Evolutionary conservation across 805 yeast species (phyloP).

Genomic region (Ogataea corticis): DNA sequence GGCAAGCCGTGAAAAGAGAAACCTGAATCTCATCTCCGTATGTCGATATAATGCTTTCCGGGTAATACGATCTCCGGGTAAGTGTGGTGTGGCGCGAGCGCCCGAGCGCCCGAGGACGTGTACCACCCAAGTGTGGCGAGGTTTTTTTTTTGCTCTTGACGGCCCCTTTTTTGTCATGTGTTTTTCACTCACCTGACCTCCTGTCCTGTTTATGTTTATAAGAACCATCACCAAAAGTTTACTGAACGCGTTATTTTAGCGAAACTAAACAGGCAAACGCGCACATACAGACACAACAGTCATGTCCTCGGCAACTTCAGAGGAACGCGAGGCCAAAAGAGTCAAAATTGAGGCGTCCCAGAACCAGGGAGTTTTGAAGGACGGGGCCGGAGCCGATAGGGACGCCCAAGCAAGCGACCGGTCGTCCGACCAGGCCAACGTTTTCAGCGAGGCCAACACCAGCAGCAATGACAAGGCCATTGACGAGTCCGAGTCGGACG

Average conservation of each 20-base stretch:
- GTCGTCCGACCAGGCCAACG: too few species aligned
- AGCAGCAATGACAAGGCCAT: neutral
- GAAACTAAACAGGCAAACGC: too few species aligned
- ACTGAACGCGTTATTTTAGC: too few species aligned
- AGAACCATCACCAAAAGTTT: too few species aligned
- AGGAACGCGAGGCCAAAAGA: slow-evolving; percentile 14
- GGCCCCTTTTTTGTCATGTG: slow-evolving; percentile 18
- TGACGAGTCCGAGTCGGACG: neutral
- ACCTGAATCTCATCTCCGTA: too few species aligned
- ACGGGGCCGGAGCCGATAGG: too few species aligned
- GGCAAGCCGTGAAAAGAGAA: neutral
- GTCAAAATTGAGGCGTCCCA: slow-evolving; percentile 13
- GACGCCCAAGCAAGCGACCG: too few species aligned
- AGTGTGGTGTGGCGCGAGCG: too few species aligned
- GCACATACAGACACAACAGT: neutral
- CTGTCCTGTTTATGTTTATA: neutral
- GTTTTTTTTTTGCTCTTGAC: neutral
- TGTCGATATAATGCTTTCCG: too few species aligned
- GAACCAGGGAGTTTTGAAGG: neutral
- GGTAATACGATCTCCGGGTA: too few species aligned
- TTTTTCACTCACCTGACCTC: slow-evolving; percentile 22
- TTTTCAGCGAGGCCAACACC: too few species aligned
- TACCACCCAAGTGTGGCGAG: neutral
- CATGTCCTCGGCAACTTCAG: slow-evolving; percentile 9
- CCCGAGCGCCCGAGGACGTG: too few species aligned